Evolutionary conservation across 2,329 filamentous ascomycete genomes (phyloP), one percentile per base, ranked within the genome.

Genomic region (Fonsecaea erecta): DNA sequence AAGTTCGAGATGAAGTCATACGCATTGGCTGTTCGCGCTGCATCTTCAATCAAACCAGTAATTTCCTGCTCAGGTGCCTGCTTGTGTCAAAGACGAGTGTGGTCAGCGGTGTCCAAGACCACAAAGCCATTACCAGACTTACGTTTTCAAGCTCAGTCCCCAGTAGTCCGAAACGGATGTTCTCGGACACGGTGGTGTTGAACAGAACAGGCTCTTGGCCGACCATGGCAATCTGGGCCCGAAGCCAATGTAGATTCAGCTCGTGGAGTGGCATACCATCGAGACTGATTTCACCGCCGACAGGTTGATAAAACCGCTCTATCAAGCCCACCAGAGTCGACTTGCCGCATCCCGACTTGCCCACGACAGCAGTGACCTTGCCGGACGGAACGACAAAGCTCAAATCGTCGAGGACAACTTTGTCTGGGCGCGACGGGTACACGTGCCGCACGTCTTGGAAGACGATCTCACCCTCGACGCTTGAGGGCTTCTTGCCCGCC

Each of bases 171-270:
- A 96, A 88, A 14, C 85, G 83, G 72, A 99, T 97, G 77, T 97
- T 98, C 59, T 91, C 85, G 74, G 85, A 93, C 73, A 98, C 97
- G 0, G 92, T 93, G 0, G 90, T 93, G 62, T 88, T 89, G 75
- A 98, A 98, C 0, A 98, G 84, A 0, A 92, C 89, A 1, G 94
- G 93, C 74, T 99, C 95, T 76, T 98, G 95, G 68, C 91, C 92
- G 62, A 99, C 95, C 3, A 98, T 83, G 0, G 93, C 89, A 73
- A 99, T 92, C 73, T 97, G 92, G 74, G 93, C 91, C 62, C 95
- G 89, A 66, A 98, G 81, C 94, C 94, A 98, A 56, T 88, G 86
- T 35, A 98, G 83, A 74, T 98, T 98, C 56, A 98, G 81, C 0
- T 83, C 89, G 72, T 86, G 86, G 59, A 97, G 88, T 74, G 96